Conservation (phyloP, 441 rosid genomes). For the Pelargonium australe region DNA sequence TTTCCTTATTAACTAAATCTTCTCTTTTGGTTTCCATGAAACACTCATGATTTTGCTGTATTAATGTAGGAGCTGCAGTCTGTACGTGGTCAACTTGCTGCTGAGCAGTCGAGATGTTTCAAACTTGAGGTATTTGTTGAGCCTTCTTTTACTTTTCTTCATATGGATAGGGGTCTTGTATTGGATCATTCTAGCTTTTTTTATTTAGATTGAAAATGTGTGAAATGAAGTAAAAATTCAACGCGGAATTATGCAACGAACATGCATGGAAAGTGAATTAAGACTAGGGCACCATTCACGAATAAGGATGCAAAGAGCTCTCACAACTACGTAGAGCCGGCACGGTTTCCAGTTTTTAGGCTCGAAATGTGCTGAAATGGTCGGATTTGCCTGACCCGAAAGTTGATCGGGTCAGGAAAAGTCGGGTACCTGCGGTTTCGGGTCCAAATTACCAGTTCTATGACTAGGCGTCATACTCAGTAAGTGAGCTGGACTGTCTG, state of each 20-base stretch:
- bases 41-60: constrained; percentile 4
- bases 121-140: constrained; percentile 69
- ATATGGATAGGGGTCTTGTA: background rate
- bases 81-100: constrained; percentile 83
- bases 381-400: too few species aligned
- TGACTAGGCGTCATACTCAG: too few species aligned
- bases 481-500: background rate
- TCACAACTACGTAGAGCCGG: too few species aligned
- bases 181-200: too few species aligned
- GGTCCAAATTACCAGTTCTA: too few species aligned
- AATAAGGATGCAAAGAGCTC: too few species aligned
- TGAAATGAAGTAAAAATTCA: background rate
- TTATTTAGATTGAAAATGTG: too few species aligned
- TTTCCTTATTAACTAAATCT: background rate
- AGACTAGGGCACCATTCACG: background rate
- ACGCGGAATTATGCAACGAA: background rate
- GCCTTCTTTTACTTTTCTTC: background rate
- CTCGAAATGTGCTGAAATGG: too few species aligned
- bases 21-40: background rate
- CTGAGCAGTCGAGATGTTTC: constrained; percentile 94
- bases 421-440: too few species aligned
- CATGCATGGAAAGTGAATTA: background rate
- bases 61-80: constrained; percentile 81
- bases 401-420: too few species aligned
- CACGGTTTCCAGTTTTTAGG: too few species aligned